Evolutionary conservation across 441 rosid genomes (phyloP).

Genomic region (Erodium moschatum): DNA sequence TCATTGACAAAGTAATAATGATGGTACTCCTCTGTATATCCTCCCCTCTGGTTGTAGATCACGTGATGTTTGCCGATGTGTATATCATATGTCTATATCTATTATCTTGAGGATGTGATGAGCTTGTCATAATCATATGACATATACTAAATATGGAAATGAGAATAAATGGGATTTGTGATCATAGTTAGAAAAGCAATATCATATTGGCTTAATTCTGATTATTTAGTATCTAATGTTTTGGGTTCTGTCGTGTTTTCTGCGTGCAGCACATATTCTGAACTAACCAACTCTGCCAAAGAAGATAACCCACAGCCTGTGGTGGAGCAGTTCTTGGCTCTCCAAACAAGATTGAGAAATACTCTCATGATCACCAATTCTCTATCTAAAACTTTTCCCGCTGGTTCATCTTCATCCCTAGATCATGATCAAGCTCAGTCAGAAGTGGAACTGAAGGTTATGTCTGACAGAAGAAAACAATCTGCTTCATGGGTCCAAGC

Average conservation of each 20-base stretch:
- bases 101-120: neutral
- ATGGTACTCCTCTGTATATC: neutral
- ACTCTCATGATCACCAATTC: slow-evolving; percentile 48
- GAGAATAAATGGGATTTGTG: neutral
- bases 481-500: slow-evolving; percentile 87
- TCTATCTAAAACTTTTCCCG: slow-evolving; percentile 34
- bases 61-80: neutral
- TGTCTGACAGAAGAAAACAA: slow-evolving; percentile 50
- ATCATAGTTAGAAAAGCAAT: neutral
- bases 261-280: slow-evolving; percentile 57
- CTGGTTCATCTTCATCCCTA: slow-evolving; percentile 14
- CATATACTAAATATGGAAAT: neutral
- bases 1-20: neutral
- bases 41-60: neutral
- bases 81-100: neutral
- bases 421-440: slow-evolving; percentile 25
- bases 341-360: slow-evolving; percentile 50
- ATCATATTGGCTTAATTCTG: neutral
- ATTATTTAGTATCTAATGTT: neutral
- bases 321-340: slow-evolving; percentile 78
- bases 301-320: slow-evolving; percentile 83
- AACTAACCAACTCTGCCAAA: slow-evolving; percentile 58
- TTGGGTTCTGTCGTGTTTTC: neutral
- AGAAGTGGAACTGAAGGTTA: slow-evolving; percentile 50
- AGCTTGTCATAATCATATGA: neutral